These are phyloP conservation scores for Lyophyllum decastes DNA, from an alignment of 768 basidiomycete genomes.

Conservation along the genomic window DNA sequence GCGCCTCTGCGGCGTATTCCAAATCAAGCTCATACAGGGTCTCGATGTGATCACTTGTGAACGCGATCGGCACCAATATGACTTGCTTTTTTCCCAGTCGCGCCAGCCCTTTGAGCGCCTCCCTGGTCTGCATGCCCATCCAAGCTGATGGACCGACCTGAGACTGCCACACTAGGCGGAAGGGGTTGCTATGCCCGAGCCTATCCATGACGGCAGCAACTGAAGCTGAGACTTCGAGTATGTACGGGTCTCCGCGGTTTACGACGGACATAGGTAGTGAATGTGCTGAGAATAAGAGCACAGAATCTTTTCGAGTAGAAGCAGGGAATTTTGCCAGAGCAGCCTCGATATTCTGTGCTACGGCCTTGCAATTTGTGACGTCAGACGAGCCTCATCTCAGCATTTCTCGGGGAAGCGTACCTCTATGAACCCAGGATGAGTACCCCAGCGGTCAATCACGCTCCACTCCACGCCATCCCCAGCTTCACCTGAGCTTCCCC, in stretches of 20 bases:
- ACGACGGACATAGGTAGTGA: constrained; percentile 98
- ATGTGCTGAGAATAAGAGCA: constrained; percentile 95
- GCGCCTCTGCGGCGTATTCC: constrained; percentile 90
- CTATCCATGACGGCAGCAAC: constrained; percentile 93
- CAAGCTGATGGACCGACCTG: constrained; percentile 97
- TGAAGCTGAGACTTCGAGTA: constrained; percentile 92
- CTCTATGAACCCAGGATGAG: constrained; percentile 92
- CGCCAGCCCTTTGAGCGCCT: constrained; percentile 86
- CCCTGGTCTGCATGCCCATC: constrained; percentile 97
- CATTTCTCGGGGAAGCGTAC: constrained; percentile 48
- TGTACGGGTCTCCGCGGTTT: constrained; percentile 97
- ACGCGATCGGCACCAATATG: constrained; percentile 92
- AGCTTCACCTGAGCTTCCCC: constrained; percentile 58
- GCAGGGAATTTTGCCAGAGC: constrained; percentile 79
- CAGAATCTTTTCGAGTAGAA: constrained; percentile 69
- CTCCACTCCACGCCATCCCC: constrained; percentile 85
- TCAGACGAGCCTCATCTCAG: constrained; percentile 7
- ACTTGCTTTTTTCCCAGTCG: constrained; percentile 74
- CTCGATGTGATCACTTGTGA: constrained; percentile 99
- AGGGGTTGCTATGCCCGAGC: constrained; percentile 79
- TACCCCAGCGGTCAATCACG: constrained; percentile 98
- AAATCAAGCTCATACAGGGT: constrained; percentile 95
- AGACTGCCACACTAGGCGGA: constrained; percentile 95
- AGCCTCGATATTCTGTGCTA: constrained; percentile 84
- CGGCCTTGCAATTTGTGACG: constrained; percentile 55